Conservation (phyloP, 2,329 filamentous ascomycete species). For the Emergomyces orientalis region DNA sequence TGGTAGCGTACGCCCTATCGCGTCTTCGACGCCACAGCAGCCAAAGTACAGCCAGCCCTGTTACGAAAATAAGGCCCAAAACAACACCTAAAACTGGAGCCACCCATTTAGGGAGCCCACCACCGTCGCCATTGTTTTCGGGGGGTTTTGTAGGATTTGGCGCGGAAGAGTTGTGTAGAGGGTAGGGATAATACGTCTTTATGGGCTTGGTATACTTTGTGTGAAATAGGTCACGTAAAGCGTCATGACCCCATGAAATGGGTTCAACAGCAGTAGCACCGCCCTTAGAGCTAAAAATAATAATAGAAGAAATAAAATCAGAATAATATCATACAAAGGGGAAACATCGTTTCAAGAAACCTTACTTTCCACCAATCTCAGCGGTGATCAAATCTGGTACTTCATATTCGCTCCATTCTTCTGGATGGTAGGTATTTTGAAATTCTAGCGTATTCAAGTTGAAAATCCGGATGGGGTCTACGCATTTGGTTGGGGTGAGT, state of each 20-base stretch:
- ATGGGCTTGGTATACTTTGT: constrained; percentile 49
- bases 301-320: constrained; percentile 5
- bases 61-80: constrained; percentile 49
- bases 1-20: constrained; percentile 37
- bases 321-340: constrained; percentile 3
- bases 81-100: constrained; percentile 55
- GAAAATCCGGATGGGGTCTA: constrained; percentile 46
- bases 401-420: constrained; percentile 25
- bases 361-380: constrained; percentile 31
- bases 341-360: not conserved
- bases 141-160: constrained; percentile 17
- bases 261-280: constrained; percentile 24
- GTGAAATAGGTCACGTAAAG: constrained; percentile 46
- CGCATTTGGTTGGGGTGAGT: constrained; percentile 30
- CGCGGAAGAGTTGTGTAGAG: constrained; percentile 2
- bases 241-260: constrained; percentile 39
- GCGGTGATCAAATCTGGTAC: constrained; percentile 24
- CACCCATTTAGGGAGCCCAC: constrained; percentile 47
- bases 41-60: constrained; percentile 43
- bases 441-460: constrained; percentile 29
- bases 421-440: constrained; percentile 24
- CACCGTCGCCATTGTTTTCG: constrained; percentile 14
- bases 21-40: constrained; percentile 40
- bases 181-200: constrained; percentile 53
- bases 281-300: constrained; percentile 22